Percentiles rank a stretch among this genome's conserved stretches.
Conservation (phyloP, 129 eudicot species). For the Lactuca sativa region DNA sequence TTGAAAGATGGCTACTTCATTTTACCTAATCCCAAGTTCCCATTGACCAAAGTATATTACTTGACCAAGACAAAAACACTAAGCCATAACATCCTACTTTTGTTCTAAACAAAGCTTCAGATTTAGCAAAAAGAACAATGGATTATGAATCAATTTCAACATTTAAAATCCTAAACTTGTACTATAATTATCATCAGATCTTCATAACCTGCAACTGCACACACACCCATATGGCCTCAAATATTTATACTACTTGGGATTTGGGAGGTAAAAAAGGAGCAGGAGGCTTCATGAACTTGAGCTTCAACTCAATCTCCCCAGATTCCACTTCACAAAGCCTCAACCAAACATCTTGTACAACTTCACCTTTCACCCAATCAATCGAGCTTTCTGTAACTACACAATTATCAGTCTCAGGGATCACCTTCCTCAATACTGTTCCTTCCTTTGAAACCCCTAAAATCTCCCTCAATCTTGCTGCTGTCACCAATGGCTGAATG, state of each 20-base stretch:
- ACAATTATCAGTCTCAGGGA: slow-evolving; percentile 52
- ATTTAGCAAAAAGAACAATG: too few species aligned
- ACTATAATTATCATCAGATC: neutral
- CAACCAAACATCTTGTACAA: slow-evolving; percentile 59
- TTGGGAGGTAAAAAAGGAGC: neutral
- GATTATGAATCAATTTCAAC: too few species aligned
- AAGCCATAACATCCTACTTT: too few species aligned
- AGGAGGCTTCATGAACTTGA: slow-evolving; percentile 39
- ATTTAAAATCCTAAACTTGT: neutral
- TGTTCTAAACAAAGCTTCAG: too few species aligned
- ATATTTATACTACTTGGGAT: neutral
- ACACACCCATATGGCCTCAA: too few species aligned
- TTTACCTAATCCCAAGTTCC: too few species aligned
- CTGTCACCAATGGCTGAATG: slow-evolving; percentile 52
- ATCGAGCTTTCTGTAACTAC: slow-evolving; percentile 49
- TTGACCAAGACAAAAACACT: too few species aligned
- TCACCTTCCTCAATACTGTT: slow-evolving; percentile 48
- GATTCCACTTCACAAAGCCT: slow-evolving; percentile 56
- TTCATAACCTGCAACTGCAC: neutral
- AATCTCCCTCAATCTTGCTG: slow-evolving; percentile 51
- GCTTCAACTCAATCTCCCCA: slow-evolving; percentile 53
- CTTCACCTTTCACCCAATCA: slow-evolving; percentile 46
- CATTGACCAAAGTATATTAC: too few species aligned
- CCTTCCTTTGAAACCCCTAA: slow-evolving; percentile 46
- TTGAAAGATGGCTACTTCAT: too few species aligned